Evolutionary conservation across 1,139 yeast genomes (phyloP).

Genomic region (Yamadazyma sp.): DNA sequence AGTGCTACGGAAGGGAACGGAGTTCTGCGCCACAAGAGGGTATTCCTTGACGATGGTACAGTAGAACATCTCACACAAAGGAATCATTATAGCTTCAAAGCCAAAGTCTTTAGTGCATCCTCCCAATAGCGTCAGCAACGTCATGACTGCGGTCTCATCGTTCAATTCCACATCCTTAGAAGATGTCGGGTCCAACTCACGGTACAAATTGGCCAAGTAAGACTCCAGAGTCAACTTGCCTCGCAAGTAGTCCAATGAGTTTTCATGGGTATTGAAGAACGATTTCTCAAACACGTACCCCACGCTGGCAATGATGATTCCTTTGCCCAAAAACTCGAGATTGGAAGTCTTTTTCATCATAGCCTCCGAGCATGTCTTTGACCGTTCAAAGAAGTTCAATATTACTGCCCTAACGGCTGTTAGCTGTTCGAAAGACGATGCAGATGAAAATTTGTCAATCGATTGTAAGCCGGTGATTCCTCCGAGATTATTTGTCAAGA

Average conservation of each 20-base stretch:
- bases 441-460: slow-evolving; percentile 6
- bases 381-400: slow-evolving; percentile 53
- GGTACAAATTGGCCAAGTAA: slow-evolving; percentile 49
- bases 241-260: slow-evolving; percentile 57
- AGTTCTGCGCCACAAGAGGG: slow-evolving; percentile 54
- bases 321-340: slow-evolving; percentile 57
- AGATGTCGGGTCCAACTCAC: slow-evolving; percentile 48
- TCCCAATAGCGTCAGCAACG: slow-evolving; percentile 63
- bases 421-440: slow-evolving; percentile 4
- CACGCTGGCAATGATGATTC: slow-evolving; percentile 53
- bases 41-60: slow-evolving; percentile 61
- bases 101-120: slow-evolving; percentile 79
- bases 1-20: slow-evolving; percentile 27
- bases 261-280: slow-evolving; percentile 24
- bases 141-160: slow-evolving; percentile 49
- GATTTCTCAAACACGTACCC: slow-evolving; percentile 63
- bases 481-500: not conserved
- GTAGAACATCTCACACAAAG: slow-evolving; percentile 67
- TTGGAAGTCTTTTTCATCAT: slow-evolving; percentile 42
- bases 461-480: slow-evolving; percentile 9
- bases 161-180: slow-evolving; percentile 23
- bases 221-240: slow-evolving; percentile 47
- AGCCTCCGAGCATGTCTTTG: slow-evolving; percentile 63
- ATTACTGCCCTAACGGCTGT: slow-evolving; percentile 24
- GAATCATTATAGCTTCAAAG: slow-evolving; percentile 61